phyloP scores from a whole-genome alignment of 148 eudicot species.

The Amaranthus hypochondriacus region DNA sequence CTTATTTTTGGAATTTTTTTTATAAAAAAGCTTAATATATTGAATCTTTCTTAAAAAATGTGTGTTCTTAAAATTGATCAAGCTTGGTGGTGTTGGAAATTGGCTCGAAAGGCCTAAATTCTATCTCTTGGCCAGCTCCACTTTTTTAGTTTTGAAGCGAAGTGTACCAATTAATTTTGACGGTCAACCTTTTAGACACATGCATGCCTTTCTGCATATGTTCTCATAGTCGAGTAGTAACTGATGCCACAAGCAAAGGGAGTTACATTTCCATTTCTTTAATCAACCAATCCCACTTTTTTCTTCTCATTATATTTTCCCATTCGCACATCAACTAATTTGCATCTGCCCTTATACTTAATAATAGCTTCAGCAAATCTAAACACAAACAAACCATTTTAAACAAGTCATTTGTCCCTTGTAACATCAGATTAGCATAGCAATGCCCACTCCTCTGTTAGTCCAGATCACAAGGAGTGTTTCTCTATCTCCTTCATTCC shows the following conservation, averaged over 20 bases:
- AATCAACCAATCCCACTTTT: conserved; percentile 8
- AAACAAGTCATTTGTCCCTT: background rate
- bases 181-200: conserved; percentile 4
- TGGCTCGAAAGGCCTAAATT: no score
- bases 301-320: background rate
- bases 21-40: background rate
- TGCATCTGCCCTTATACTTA: background rate
- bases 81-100: no score
- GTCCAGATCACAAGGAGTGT: conserved; percentile 29
- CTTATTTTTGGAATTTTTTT: background rate
- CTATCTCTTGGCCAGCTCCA: no score
- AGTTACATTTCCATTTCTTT: conserved; percentile 15
- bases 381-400: background rate
- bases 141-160: background rate
- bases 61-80: no score
- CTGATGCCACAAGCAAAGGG: conserved; percentile 23
- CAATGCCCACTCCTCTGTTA: conserved; percentile 35
- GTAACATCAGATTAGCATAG: background rate
- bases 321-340: background rate
- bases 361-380: background rate
- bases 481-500: conserved; percentile 37
- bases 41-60: no score
- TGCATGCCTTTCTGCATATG: background rate
- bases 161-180: background rate
- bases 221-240: background rate